phyloP scores from a whole-genome alignment of 495 filamentous ascomycete genomes.

The Trypethelium eluteriae region DNA sequence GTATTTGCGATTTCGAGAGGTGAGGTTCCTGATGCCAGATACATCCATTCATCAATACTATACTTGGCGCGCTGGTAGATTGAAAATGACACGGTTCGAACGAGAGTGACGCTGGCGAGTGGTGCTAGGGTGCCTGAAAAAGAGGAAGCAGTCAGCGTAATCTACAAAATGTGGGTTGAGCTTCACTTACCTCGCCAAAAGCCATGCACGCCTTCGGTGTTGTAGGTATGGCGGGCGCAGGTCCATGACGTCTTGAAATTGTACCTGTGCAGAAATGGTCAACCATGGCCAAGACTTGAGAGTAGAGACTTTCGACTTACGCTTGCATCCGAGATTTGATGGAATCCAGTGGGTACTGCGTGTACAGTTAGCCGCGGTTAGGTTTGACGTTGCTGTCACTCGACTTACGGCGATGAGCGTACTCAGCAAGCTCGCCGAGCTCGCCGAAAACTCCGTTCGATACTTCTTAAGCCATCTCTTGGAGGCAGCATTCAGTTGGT shows the following conservation, averaged over 20 bases:
- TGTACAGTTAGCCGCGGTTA: background rate
- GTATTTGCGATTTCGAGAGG: slow-evolving; percentile 65
- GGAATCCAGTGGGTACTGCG: slow-evolving; percentile 69
- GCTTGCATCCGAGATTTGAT: slow-evolving; percentile 80
- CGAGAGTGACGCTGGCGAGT: slow-evolving; percentile 77
- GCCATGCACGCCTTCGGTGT: slow-evolving; percentile 60
- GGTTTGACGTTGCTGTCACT: background rate
- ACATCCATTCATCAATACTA: slow-evolving; percentile 57
- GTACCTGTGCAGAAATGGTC: slow-evolving; percentile 43
- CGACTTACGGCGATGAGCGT: slow-evolving; percentile 57
- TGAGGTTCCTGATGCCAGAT: slow-evolving; percentile 55
- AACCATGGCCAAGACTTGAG: background rate
- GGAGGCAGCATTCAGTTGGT: slow-evolving; percentile 14
- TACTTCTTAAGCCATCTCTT: slow-evolving; percentile 64
- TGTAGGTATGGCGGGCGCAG: slow-evolving; percentile 65
- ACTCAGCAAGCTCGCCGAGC: slow-evolving; percentile 62
- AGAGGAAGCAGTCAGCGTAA: background rate
- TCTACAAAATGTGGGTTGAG: background rate
- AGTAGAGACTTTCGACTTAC: slow-evolving; percentile 35
- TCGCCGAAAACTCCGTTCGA: slow-evolving; percentile 71
- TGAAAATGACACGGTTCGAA: slow-evolving; percentile 87
- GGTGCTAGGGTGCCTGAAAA: slow-evolving; percentile 65
- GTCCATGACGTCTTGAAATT: slow-evolving; percentile 59
- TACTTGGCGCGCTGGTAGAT: slow-evolving; percentile 83
- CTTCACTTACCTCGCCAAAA: slow-evolving; percentile 62